Conservation (phyloP, 2,329 filamentous ascomycete species). For the Claviceps sp. region DNA sequence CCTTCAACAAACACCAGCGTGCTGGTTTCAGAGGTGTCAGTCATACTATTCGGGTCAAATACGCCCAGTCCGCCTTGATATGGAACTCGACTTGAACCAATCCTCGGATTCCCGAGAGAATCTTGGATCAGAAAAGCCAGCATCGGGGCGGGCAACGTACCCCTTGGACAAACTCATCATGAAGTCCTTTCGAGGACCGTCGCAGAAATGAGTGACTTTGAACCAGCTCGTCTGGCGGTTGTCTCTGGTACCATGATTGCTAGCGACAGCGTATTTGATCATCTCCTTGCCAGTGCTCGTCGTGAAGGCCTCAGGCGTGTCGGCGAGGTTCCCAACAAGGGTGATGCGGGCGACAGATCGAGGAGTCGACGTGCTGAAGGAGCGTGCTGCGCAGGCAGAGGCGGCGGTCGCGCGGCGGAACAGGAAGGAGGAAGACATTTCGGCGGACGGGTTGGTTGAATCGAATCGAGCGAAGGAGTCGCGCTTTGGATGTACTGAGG, state of each 20-base stretch:
- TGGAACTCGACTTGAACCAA: neutral
- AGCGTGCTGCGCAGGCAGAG: conserved; percentile 40
- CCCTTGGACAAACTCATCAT: conserved; percentile 69
- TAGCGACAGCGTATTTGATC: conserved; percentile 65
- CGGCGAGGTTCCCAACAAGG: conserved; percentile 73
- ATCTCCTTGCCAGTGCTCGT: conserved; percentile 61
- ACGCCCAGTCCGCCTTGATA: neutral
- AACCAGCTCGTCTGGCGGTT: conserved; percentile 79
- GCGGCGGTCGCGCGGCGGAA: conserved; percentile 37
- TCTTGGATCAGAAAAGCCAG: neutral
- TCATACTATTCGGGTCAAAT: conserved; percentile 4
- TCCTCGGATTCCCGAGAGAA: neutral
- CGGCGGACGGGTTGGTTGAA: neutral
- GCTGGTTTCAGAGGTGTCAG: conserved; percentile 30
- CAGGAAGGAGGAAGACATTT: conserved; percentile 36
- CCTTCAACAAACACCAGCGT: conserved; percentile 73
- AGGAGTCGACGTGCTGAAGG: conserved; percentile 61
- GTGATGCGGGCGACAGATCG: conserved; percentile 65
- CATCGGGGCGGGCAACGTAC: conserved; percentile 38
- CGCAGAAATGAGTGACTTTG: conserved; percentile 59
- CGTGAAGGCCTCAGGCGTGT: conserved; percentile 59
- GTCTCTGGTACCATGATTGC: conserved; percentile 50
- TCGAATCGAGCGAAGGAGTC: no score
- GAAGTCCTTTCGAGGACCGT: conserved; percentile 58
- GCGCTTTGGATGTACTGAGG: no score